phyloP scores from a whole-genome alignment of 225 moss, liverwort and hornwort genomes.

The Bryum argenteum region DNA sequence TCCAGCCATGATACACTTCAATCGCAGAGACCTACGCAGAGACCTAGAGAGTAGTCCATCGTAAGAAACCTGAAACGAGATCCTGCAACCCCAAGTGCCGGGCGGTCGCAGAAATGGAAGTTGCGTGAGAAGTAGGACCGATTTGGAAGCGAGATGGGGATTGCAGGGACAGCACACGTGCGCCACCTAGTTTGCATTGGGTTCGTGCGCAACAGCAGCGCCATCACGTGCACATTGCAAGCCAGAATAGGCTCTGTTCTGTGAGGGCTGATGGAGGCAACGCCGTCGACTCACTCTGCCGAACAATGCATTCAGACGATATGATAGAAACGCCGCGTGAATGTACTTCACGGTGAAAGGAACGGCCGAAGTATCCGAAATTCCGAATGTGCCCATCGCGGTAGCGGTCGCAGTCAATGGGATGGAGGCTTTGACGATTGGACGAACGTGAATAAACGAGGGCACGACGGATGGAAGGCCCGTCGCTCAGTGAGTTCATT shows the following conservation, averaged over 20 bases:
- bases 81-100: slow-evolving; percentile 3
- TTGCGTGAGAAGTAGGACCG: not conserved
- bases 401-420: too few relatives aligned
- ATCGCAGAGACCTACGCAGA: not conserved
- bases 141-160: not conserved
- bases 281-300: too few relatives aligned
- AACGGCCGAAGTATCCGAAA: too few relatives aligned
- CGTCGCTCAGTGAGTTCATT: too few relatives aligned
- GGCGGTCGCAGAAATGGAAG: not conserved
- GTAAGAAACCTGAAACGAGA: slow-evolving; percentile 18
- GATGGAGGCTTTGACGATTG: too few relatives aligned
- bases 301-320: too few relatives aligned
- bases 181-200: not conserved
- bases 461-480: too few relatives aligned
- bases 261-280: too few relatives aligned
- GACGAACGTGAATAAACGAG: too few relatives aligned
- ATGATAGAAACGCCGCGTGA: too few relatives aligned
- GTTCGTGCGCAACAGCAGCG: slow-evolving; percentile 18
- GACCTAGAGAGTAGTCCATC: not conserved
- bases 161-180: not conserved
- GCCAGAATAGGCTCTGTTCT: not conserved
- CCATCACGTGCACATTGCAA: slow-evolving; percentile 22
- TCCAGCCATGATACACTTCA: not conserved
- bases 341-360: too few relatives aligned
- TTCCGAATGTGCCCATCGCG: too few relatives aligned